Percentiles rank a stretch among this genome's conserved stretches.
Evolutionary conservation across 2,329 filamentous ascomycete genomes (phyloP).

Genomic region (Pseudogymnoascus verrucosus): DNA sequence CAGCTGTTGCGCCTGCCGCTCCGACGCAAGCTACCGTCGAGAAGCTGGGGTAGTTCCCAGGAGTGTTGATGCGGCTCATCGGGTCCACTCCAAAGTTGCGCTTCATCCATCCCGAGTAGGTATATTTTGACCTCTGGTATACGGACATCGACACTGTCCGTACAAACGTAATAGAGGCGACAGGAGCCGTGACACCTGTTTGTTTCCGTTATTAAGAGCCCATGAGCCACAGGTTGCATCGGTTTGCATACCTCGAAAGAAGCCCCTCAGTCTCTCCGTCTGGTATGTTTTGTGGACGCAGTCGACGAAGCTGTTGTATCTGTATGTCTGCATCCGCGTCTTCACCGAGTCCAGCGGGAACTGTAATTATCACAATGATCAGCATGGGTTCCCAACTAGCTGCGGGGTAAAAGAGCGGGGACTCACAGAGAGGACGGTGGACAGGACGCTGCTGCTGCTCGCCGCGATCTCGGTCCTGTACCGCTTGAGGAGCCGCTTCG

Average conservation of each 20-base stretch:
- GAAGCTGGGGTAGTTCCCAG: conserved; percentile 62
- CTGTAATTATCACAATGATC: conserved; percentile 16
- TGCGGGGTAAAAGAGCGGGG: background rate
- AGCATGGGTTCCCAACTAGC: conserved; percentile 11
- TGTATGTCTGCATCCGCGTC: conserved; percentile 82
- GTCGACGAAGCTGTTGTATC: conserved; percentile 65
- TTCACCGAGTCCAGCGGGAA: conserved; percentile 87
- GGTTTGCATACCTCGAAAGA: conserved; percentile 61
- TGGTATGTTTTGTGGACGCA: conserved; percentile 70
- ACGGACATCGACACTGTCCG: conserved; percentile 73
- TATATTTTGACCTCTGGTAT: conserved; percentile 70
- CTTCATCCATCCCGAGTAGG: conserved; percentile 63
- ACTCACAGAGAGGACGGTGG: conserved; percentile 62
- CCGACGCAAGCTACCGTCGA: conserved; percentile 71
- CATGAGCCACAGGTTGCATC: background rate
- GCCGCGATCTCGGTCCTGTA: conserved; percentile 78
- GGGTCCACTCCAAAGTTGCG: conserved; percentile 61
- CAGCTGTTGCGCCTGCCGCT: conserved; percentile 68
- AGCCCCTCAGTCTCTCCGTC: conserved; percentile 63
- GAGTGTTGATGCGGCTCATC: conserved; percentile 61
- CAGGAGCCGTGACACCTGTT: conserved; percentile 67
- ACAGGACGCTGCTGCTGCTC: conserved; percentile 67
- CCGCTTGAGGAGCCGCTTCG: conserved; percentile 56
- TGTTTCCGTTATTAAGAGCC: background rate
- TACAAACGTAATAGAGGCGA: conserved; percentile 69